A percentile compares a stretch with the other conserved stretches of the same genome.
Conservation (phyloP, 1,284 basidiomycete species). For the Ganoderma meredithae region DNA sequence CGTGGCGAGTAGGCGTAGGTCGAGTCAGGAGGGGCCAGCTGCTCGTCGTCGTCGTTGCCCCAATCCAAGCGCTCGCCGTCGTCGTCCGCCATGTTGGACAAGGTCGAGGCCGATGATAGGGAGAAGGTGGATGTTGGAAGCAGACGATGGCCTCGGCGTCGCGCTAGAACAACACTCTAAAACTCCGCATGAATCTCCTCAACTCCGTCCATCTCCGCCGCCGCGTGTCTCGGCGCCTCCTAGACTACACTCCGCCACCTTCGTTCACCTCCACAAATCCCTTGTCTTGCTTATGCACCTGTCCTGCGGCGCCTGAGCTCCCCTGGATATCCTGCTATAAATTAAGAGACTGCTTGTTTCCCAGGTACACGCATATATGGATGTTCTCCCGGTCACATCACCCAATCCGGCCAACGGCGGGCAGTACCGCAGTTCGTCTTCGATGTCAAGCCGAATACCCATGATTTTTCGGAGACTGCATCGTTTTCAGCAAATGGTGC, state of each 20-base stretch:
- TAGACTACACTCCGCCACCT: neutral
- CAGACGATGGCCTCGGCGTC: conserved; percentile 18
- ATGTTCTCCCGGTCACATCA: conserved; percentile 63
- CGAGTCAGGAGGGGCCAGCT: conserved; percentile 36
- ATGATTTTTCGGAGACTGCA: conserved; percentile 80
- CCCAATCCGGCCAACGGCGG: conserved; percentile 46
- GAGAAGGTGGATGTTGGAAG: conserved; percentile 14
- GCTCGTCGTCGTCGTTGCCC: conserved; percentile 76
- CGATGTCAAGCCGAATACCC: conserved; percentile 65
- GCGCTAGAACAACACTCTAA: neutral
- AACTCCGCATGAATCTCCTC: neutral
- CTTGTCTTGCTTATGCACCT: neutral
- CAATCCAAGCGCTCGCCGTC: conserved; percentile 77
- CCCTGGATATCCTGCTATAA: neutral
- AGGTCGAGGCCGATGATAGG: conserved; percentile 5
- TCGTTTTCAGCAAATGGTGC: conserved; percentile 87
- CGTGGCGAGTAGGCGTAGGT: conserved; percentile 35
- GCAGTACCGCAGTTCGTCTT: conserved; percentile 41
- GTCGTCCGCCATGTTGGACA: conserved; percentile 59
- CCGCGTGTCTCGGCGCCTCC: neutral
- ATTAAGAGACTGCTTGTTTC: neutral
- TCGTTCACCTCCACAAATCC: neutral
- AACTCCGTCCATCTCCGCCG: conserved; percentile 8
- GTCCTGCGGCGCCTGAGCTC: neutral
- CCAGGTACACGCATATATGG: conserved; percentile 50